phyloP scores from a whole-genome alignment of 2,329 filamentous ascomycete species.

The Beauveria sp. region DNA sequence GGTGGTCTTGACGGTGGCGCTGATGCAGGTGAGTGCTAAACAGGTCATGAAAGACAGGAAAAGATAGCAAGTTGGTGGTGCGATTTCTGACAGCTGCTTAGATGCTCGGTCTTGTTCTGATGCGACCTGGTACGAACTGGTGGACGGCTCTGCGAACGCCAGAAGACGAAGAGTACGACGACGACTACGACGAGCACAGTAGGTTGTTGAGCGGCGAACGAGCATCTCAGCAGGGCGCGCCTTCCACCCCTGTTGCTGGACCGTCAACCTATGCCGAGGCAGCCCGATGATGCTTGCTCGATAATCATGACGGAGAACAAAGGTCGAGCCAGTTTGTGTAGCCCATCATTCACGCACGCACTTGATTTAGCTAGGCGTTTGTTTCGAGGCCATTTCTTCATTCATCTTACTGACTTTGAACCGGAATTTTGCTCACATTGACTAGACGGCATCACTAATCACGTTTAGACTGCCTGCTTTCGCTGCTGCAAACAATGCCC shows the following conservation, averaged over 20 bases:
- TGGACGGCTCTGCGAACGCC: conserved; percentile 21
- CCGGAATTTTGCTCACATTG: neutral
- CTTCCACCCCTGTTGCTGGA: neutral
- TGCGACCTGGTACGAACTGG: conserved; percentile 22
- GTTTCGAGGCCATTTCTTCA: neutral
- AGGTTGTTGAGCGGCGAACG: neutral
- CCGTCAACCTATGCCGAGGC: conserved; percentile 4
- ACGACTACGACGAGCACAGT: neutral
- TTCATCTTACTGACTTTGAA: neutral
- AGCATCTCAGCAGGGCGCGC: neutral
- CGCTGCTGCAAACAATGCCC: too few species aligned
- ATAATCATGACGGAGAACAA: neutral
- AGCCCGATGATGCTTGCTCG: neutral
- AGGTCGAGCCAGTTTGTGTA: neutral
- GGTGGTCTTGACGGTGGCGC: conserved; percentile 43
- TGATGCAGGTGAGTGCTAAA: conserved; percentile 46
- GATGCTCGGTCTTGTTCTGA: conserved; percentile 25
- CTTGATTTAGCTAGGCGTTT: conserved; percentile 4
- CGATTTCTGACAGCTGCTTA: conserved; percentile 10
- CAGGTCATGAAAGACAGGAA: too few species aligned
- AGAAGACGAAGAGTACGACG: conserved; percentile 2
- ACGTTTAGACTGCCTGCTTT: neutral
- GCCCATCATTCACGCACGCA: neutral
- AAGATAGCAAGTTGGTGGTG: too few species aligned
- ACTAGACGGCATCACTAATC: neutral